A percentile compares a stretch with the other conserved stretches of the same genome.
Conservation (phyloP, 202 grass and related monocot species). For the Zoysia matrella region DNA sequence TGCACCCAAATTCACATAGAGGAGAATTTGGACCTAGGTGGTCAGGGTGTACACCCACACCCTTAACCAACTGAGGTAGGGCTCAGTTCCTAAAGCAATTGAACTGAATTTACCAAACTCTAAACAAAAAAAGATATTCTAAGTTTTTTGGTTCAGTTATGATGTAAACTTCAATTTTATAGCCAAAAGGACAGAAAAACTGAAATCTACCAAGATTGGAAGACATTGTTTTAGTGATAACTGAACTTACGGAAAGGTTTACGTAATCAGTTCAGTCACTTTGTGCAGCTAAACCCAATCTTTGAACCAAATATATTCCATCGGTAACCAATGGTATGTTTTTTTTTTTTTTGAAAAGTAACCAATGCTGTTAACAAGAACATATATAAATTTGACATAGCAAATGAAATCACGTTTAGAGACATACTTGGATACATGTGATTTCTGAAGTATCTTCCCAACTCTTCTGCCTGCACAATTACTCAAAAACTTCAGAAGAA, state of each 20-base stretch:
- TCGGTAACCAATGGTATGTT: not conserved
- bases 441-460: constrained; percentile 96
- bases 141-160: not conserved
- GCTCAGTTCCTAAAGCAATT: not conserved
- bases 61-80: too few species aligned
- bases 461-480: constrained; percentile 83
- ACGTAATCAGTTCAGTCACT: constrained; percentile 28
- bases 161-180: constrained; percentile 19
- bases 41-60: too few species aligned
- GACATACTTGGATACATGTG: constrained; percentile 95
- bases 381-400: constrained; percentile 2
- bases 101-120: constrained; percentile 21
- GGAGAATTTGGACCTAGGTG: too few species aligned
- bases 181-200: not conserved
- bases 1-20: too few species aligned
- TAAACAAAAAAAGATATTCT: not conserved
- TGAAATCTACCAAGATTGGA: constrained; percentile 19
- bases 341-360: too few species aligned
- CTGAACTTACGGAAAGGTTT: not conserved
- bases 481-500: constrained; percentile 22
- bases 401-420: constrained; percentile 33
- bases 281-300: constrained; percentile 9
- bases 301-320: constrained; percentile 14
- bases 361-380: not conserved
- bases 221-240: constrained; percentile 5